A percentile compares a stretch with the other conserved stretches of the same genome.
phyloP scores from a whole-genome alignment of 2,329 filamentous ascomycete genomes.

The Phaeosphaeria sp. region DNA sequence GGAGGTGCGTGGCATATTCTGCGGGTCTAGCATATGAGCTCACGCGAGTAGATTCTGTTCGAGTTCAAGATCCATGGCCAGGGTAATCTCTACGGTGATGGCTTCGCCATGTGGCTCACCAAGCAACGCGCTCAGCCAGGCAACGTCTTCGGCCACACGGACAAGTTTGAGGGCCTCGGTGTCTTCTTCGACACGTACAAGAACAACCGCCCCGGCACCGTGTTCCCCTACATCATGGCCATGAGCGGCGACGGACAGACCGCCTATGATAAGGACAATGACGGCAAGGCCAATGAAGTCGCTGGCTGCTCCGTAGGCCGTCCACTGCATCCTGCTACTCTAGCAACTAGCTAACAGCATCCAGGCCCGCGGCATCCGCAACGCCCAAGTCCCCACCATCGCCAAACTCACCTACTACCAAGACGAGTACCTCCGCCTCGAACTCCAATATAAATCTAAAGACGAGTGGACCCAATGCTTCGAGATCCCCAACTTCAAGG shows the following conservation, averaged over 20 bases:
- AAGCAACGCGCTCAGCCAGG: slow-evolving; percentile 84
- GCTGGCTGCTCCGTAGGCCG: slow-evolving; percentile 81
- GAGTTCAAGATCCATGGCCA: slow-evolving; percentile 94
- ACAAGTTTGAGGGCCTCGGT: slow-evolving; percentile 91
- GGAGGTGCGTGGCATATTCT: slow-evolving; percentile 64
- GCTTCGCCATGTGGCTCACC: slow-evolving; percentile 97
- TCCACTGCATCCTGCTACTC: not conserved
- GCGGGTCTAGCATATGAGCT: slow-evolving; percentile 12
- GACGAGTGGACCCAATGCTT: slow-evolving; percentile 92
- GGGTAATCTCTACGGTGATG: slow-evolving; percentile 91
- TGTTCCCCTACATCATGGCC: slow-evolving; percentile 98
- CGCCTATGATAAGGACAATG: slow-evolving; percentile 88
- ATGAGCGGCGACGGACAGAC: slow-evolving; percentile 95
- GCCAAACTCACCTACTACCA: slow-evolving; percentile 93
- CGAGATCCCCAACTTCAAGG: slow-evolving; percentile 69
- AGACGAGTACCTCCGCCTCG: slow-evolving; percentile 87
- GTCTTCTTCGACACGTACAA: slow-evolving; percentile 99
- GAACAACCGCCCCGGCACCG: slow-evolving; percentile 94
- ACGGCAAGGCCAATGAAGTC: slow-evolving; percentile 91
- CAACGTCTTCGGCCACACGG: slow-evolving; percentile 84
- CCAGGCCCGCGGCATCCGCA: slow-evolving; percentile 82
- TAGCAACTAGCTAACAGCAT: slow-evolving; percentile 8
- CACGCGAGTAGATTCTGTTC: slow-evolving; percentile 72
- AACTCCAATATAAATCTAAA: slow-evolving; percentile 92
- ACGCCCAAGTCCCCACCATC: slow-evolving; percentile 76